These are phyloP conservation scores for Erigeron canadensis DNA, from an alignment of 129 eudicot genomes.

Conservation along the genomic window DNA sequence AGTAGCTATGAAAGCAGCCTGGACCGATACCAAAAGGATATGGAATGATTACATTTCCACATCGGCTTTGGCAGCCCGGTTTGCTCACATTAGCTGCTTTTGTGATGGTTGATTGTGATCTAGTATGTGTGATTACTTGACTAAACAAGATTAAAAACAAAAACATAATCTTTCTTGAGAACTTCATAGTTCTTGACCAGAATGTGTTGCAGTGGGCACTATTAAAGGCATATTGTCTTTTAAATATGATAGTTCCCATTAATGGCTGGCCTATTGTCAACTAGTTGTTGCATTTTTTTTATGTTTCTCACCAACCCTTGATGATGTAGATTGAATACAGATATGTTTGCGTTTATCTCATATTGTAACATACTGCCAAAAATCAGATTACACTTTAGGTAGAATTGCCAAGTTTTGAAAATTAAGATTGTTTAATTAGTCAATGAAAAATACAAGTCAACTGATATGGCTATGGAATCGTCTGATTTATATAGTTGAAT, in stretches of 20 bases:
- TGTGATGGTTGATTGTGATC: constrained; percentile 18
- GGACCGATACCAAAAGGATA: constrained; percentile 40
- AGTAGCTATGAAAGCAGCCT: constrained; percentile 19
- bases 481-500: no score
- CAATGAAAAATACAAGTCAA: no score
- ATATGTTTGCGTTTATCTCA: neutral
- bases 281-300: no score
- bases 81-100: neutral
- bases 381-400: no score
- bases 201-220: neutral
- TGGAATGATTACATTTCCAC: constrained; percentile 36
- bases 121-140: constrained; percentile 16
- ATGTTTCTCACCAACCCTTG: no score
- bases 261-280: no score
- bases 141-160: constrained; percentile 19
- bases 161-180: neutral
- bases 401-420: no score
- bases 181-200: constrained; percentile 18
- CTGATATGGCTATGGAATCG: no score
- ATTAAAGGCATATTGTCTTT: neutral
- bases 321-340: neutral
- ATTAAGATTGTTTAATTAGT: no score
- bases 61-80: constrained; percentile 26
- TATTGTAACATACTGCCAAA: no score
- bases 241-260: no score